Percentiles rank a stretch among this genome's conserved stretches.
phyloP scores from a whole-genome alignment of 2,329 filamentous ascomycete species.

The Fusarium tricinctum region DNA sequence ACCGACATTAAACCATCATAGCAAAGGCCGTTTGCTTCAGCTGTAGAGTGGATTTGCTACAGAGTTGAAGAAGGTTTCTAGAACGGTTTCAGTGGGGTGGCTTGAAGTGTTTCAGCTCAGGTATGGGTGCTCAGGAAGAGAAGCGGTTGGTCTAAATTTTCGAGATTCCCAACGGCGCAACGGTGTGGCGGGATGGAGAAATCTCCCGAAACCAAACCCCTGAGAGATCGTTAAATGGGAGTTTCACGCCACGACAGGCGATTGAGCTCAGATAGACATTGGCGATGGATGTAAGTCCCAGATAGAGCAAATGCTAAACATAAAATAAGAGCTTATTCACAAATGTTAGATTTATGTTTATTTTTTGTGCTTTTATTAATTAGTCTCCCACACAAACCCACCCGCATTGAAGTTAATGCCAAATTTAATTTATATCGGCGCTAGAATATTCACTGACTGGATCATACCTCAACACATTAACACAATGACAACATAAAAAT shows the following conservation, averaged over 20 bases:
- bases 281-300: not conserved
- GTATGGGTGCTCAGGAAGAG: constrained; percentile 28
- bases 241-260: not conserved
- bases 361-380: not conserved
- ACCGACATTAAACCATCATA: constrained; percentile 4
- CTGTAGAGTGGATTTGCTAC: constrained; percentile 33
- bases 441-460: constrained; percentile 2
- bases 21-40: constrained; percentile 15
- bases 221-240: not conserved
- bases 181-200: constrained; percentile 42
- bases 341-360: not conserved
- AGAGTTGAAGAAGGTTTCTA: constrained; percentile 49
- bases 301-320: not conserved
- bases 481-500: constrained; percentile 19
- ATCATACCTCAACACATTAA: constrained; percentile 32
- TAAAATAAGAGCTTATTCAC: not conserved
- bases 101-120: constrained; percentile 46
- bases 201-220: constrained; percentile 40
- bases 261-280: not conserved
- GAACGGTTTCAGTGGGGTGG: constrained; percentile 45
- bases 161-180: constrained; percentile 40
- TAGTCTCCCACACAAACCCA: not conserved
- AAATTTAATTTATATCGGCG: not conserved
- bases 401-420: not conserved
- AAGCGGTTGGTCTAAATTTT: constrained; percentile 42